Conservation (phyloP, 108 stramenopile genomes). For the Mayamaea pseudoterrestris region DNA sequence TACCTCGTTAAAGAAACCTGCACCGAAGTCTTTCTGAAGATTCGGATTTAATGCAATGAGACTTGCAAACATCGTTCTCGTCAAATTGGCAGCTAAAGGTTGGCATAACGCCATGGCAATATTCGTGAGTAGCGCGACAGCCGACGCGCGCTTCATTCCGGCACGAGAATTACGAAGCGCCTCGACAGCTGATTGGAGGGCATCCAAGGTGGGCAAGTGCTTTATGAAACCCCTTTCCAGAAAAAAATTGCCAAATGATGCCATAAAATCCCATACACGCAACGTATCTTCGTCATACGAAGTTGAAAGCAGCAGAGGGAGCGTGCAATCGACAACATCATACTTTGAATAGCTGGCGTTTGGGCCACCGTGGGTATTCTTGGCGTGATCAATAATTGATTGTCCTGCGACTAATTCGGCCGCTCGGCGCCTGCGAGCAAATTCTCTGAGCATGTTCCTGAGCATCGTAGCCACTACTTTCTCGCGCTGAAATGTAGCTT, state of each 20-base stretch:
- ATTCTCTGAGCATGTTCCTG: constrained; percentile 55
- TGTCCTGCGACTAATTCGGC: constrained; percentile 53
- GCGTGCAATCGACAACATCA: no score
- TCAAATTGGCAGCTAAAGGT: constrained; percentile 42
- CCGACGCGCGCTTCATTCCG: constrained; percentile 20
- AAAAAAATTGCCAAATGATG: constrained; percentile 54
- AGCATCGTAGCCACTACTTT: constrained; percentile 46
- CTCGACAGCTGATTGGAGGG: constrained; percentile 58
- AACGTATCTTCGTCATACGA: constrained; percentile 65
- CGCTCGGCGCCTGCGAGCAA: constrained; percentile 46
- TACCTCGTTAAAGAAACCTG: constrained; percentile 46
- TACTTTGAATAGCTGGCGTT: no score
- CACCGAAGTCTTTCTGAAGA: constrained; percentile 45
- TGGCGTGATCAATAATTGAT: constrained; percentile 9
- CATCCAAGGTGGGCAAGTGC: constrained; percentile 46
- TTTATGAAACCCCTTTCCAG: constrained; percentile 22
- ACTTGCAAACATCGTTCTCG: constrained; percentile 54
- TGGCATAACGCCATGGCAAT: constrained; percentile 66
- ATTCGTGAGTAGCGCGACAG: constrained; percentile 33
- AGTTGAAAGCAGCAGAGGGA: constrained; percentile 46
- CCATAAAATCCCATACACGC: constrained; percentile 68
- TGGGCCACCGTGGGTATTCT: neutral
- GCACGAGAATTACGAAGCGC: constrained; percentile 14
- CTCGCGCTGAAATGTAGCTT: constrained; percentile 56
- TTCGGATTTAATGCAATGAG: constrained; percentile 42